Base-by-base conservation (phyloP, 2,329 filamentous ascomycete species). In the Cladosporium cucumerinum region DNA sequence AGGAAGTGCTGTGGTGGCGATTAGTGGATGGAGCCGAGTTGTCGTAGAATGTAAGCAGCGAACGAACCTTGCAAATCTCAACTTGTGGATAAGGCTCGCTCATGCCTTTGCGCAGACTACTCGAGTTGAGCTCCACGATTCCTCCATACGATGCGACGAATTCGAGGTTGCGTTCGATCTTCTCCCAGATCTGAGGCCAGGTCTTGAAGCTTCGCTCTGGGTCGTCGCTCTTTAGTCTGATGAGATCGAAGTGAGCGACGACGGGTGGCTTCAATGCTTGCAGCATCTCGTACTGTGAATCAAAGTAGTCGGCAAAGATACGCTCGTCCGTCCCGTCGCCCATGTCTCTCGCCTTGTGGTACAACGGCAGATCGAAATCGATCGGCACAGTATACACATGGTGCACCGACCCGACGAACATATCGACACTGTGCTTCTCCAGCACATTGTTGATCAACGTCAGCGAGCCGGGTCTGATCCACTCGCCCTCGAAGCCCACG, bases 201-300 rank as follows among this genome's bases (percentile, higher is more conserved):
- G 69, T 66, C 60, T 61, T 67, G 65, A 75, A 74, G 68, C 88
- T 86, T 46, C 84, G 77, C 57, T 85, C 85, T 0, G 90, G 89
- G 23, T 90, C 82, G 65, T 87, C 84, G 71, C 90, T 93, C 75
- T 95, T 83, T 68, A 99, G 80, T 14, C 94, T 84, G 63, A 98
- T 89, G 23, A 99, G 85, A 78, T 99, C 95, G 75, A 99, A 96
- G 79, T 99, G 95, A 0, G 93, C 95, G 4, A 99, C 89, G 14
- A 99, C 84, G 8, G 86, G 86, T 34, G 95, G 95, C 70, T 81
- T 81, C 68, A 97, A 78, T 8, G 85, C 82, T 62, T 79, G 77
- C 55, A 99, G 82, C 93, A 99, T 96, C 23, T 87, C 86, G 66
- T 85, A 84, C 80, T 98, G 95, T 70, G 88, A 82, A 76, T 98